Conservation (phyloP, 306 rosid genomes). For the Quercus variabilis region DNA sequence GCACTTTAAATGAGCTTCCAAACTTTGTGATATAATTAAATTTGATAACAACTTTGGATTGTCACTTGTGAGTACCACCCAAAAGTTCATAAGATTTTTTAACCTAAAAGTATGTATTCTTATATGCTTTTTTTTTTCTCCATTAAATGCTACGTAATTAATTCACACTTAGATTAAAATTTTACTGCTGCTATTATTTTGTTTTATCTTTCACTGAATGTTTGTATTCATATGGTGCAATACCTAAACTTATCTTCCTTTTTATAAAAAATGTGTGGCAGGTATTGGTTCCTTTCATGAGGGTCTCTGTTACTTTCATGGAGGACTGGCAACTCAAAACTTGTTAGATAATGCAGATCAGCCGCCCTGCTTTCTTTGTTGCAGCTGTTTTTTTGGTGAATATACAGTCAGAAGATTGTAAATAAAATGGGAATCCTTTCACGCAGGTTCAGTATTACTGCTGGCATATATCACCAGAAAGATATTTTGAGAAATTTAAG, state of each 20-base stretch:
- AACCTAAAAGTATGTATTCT: neutral
- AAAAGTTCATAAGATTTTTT: neutral
- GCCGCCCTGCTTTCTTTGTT: conserved; percentile 18
- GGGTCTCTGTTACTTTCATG: conserved; percentile 19
- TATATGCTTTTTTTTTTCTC: neutral
- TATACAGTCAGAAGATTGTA: conserved; percentile 43
- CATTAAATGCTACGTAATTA: neutral
- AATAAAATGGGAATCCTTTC: conserved; percentile 70
- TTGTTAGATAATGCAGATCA: conserved; percentile 41
- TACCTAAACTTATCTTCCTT: conserved; percentile 27
- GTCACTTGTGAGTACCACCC: neutral
- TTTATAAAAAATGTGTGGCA: conserved; percentile 28
- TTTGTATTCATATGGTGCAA: conserved; percentile 25
- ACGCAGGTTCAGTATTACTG: conserved; percentile 60
- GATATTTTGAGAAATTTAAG: neutral
- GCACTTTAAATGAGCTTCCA: neutral
- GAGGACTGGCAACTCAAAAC: conserved; percentile 30
- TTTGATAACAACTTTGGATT: neutral
- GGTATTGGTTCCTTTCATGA: conserved; percentile 31
- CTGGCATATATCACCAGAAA: conserved; percentile 14
- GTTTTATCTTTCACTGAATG: neutral
- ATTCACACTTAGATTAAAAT: neutral
- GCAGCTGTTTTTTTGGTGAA: conserved; percentile 34
- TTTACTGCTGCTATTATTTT: neutral
- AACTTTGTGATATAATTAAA: neutral